Evolutionary conservation across 331 rosid genomes (phyloP), one percentile per base, ranked within the genome.

Genomic region (Malus hybrid): DNA sequence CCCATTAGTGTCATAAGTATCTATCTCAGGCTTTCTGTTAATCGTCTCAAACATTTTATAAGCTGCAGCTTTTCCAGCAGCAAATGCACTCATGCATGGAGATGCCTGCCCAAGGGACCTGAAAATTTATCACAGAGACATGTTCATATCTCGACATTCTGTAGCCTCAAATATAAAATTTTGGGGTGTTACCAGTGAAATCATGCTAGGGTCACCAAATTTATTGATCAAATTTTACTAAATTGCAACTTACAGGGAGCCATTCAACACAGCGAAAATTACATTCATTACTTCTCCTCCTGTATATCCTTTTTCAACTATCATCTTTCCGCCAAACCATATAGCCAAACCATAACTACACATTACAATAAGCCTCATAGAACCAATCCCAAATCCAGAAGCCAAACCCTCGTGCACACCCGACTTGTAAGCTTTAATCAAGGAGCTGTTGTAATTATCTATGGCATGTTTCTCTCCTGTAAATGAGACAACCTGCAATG

Each of bases 61-160:
- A 2, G 96, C 98, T 32, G 98, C 96, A 52, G 96, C 97, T 84
- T 82, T 82, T 29, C 98, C 97, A 3, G 97, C 85, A 66, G 91
- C 85, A 84, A 91, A 91, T 36, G 96, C 96, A 44, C 89, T 86
- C 71, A 91, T 5, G 80, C 89, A 81, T 34, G 97, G 97, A 28
- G 94, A 91, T 77, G 97, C 88, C 77, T 91, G 91, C 10, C 98
- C 98, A 2, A 93, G 86, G 46, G 89, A 80, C 89, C 98, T 93
- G 82, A 19, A 66, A 71, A 12, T 7, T 24, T 58, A 20, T 24
- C 22, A 30, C 1, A 36, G 60, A 12, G 30, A 36, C 20, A 34
- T 56, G 12, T n/a, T 32, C 4, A 75, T 22, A 24, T 24, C 16
- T 6, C 15, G 19, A 32, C 34, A 34, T 36, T 66, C 30, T 53